A percentile compares a stretch with the other conserved stretches of the same genome.
These are phyloP conservation scores for Euphorbia tirucalli DNA, from an alignment of 345 rosid species.

Conservation along the genomic window DNA sequence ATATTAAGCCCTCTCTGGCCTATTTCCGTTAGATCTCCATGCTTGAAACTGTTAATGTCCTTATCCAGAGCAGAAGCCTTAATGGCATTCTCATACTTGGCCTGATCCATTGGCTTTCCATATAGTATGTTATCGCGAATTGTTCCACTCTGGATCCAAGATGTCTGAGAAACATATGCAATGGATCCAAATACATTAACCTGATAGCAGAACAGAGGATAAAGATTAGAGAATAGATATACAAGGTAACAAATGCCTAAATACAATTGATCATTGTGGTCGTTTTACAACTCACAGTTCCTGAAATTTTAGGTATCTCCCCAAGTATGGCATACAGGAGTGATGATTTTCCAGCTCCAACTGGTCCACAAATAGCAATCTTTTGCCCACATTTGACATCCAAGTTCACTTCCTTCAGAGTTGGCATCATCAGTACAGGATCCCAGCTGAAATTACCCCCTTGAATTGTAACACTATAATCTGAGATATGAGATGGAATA, in stretches of 20 bases:
- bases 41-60: slow-evolving; percentile 49
- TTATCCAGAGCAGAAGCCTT: slow-evolving; percentile 53
- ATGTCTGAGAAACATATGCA: slow-evolving; percentile 72
- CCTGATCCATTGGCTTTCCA: slow-evolving; percentile 22
- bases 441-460: slow-evolving; percentile 64
- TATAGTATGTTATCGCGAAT: slow-evolving; percentile 38
- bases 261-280: no score
- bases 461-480: slow-evolving; percentile 36
- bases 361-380: slow-evolving; percentile 66
- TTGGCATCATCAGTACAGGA: slow-evolving; percentile 28
- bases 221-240: not conserved
- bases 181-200: slow-evolving; percentile 50
- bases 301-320: slow-evolving; percentile 58
- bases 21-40: slow-evolving; percentile 60
- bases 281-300: slow-evolving; percentile 22
- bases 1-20: slow-evolving; percentile 81
- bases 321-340: slow-evolving; percentile 64
- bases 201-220: slow-evolving; percentile 9
- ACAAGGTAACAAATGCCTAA: not conserved
- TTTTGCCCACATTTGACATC: slow-evolving; percentile 51
- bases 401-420: slow-evolving; percentile 49
- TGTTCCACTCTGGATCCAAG: slow-evolving; percentile 85
- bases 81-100: slow-evolving; percentile 37
- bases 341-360: slow-evolving; percentile 76
- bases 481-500: slow-evolving; percentile 29